These are phyloP conservation scores for Sphagnum magellanicum DNA, from an alignment of 228 moss, liverwort and hornwort species.

Conservation along the genomic window DNA sequence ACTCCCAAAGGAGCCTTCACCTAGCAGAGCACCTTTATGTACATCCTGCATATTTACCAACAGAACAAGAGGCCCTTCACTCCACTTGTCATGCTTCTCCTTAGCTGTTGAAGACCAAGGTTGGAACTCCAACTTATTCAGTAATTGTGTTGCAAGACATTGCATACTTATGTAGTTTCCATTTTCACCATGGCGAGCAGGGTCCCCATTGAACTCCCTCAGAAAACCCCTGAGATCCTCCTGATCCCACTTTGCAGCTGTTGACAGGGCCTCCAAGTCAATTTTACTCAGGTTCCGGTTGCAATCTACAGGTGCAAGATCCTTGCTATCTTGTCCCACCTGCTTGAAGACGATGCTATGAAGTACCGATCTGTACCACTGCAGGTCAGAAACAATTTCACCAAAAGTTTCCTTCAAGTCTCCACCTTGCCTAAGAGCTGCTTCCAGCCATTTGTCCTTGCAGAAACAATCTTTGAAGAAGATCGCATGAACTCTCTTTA, in stretches of 20 bases:
- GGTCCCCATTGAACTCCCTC: neutral
- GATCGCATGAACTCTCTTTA: neutral
- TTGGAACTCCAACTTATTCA: neutral
- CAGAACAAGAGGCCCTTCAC: constrained; percentile 1
- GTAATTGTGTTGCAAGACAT: constrained; percentile 9
- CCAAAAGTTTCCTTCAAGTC: constrained; percentile 11
- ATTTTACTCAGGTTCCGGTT: neutral
- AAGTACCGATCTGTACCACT: constrained; percentile 8
- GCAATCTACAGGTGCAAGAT: neutral
- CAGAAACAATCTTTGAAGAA: neutral
- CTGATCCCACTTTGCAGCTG: constrained; percentile 8
- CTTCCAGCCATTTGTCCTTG: constrained; percentile 3
- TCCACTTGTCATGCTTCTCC: neutral
- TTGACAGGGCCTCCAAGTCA: constrained; percentile 1
- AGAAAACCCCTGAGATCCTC: constrained; percentile 6
- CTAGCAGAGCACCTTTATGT: neutral
- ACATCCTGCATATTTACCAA: neutral
- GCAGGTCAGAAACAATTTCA: constrained; percentile 1
- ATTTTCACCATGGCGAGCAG: neutral
- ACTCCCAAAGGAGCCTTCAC: neutral
- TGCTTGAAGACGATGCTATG: neutral
- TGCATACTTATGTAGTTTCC: neutral
- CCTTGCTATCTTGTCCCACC: neutral
- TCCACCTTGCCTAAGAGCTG: constrained; percentile 12
- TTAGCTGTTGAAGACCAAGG: neutral